A percentile compares a stretch with the other conserved stretches of the same genome.
These are phyloP conservation scores for Cryptosporidium andersoni DNA, from an alignment of 169 alveolate species.

Conservation along the genomic window DNA sequence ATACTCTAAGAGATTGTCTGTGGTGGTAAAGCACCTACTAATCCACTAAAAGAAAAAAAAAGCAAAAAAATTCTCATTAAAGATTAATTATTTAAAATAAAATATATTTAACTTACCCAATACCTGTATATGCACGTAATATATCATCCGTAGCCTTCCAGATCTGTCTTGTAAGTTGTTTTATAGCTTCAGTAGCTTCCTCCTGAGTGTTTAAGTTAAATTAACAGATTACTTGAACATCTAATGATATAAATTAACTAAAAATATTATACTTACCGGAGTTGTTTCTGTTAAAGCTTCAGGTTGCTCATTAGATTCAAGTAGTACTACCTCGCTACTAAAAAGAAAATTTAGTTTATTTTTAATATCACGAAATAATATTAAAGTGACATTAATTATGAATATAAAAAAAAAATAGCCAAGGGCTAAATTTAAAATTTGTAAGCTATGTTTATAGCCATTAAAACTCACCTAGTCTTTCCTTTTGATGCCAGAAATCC, in stretches of 20 bases:
- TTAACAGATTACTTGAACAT: not conserved
- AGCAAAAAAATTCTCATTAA: not conserved
- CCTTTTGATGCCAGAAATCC: too few relatives aligned
- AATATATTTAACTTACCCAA: slow-evolving; percentile 31
- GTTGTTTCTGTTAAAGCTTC: too few relatives aligned
- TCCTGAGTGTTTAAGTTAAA: slow-evolving; percentile 17
- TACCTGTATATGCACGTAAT: slow-evolving; percentile 69
- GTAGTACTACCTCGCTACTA: not conserved
- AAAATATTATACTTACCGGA: slow-evolving; percentile 11
- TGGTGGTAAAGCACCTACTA: slow-evolving; percentile 62
- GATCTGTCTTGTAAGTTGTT: slow-evolving; percentile 35
- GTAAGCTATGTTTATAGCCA: too few relatives aligned
- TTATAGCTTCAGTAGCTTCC: slow-evolving; percentile 51
- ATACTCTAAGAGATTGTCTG: slow-evolving; percentile 17
- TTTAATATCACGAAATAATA: too few relatives aligned
- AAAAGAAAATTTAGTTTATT: too few relatives aligned
- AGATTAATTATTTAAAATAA: not conserved
- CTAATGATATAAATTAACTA: too few relatives aligned
- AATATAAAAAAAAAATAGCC: too few relatives aligned
- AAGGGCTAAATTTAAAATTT: too few relatives aligned
- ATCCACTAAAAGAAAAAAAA: slow-evolving; percentile 32
- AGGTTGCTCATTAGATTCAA: not conserved
- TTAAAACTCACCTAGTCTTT: too few relatives aligned
- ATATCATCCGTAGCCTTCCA: slow-evolving; percentile 68
- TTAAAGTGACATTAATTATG: too few relatives aligned